Base-by-base conservation (phyloP, 805 yeast genomes). In the Ascoidea rubescens region DNA sequence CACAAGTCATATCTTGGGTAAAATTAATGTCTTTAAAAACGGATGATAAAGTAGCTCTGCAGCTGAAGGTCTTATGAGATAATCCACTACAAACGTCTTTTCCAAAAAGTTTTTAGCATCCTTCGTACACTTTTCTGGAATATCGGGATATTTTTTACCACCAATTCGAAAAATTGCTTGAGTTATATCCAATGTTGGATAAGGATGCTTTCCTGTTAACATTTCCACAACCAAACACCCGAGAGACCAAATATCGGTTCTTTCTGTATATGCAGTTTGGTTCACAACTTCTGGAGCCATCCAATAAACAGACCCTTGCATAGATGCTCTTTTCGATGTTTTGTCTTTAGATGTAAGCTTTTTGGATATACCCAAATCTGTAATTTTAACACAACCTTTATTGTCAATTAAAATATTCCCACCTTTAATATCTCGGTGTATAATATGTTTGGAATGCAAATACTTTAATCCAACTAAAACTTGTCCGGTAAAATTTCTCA, bases 281-380 rank as follows among this genome's bases (percentile, higher is more conserved):
- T 89, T 87, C 16, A 93, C 98, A 7, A 93, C 97, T 64, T 93
- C 99, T 0, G 99, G 99, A 0, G 99, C 98, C 99, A 93, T 93
- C 98, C 99, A 93, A 63, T 84, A 93, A 0, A 91, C 89, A 0
- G 96, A 87, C 0, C 99, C 99, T 59, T 73, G 77, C 42, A 73
- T 59, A 6, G 76, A 71, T 4, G 76, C 75, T 51, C 77, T 64
- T 52, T 73, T 66, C 14, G 43, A 37, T 10, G 4, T 37, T 37
- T 8, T 8, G 14, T 37, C 43, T 58, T 66, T 68, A 10, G 58
- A 55, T 32, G 65, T 63, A 43, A 62, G 62, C 51, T 51, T 33
- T 51, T 77, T 75, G 31, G 82, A 77, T 14, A 80, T 80, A 2
- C 86, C 86, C 62, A 80, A 80, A 61, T 80, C 86, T 53, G 81